Evolutionary conservation across 768 basidiomycete species (phyloP).

Genomic region (Lactarius hengduanensis): DNA sequence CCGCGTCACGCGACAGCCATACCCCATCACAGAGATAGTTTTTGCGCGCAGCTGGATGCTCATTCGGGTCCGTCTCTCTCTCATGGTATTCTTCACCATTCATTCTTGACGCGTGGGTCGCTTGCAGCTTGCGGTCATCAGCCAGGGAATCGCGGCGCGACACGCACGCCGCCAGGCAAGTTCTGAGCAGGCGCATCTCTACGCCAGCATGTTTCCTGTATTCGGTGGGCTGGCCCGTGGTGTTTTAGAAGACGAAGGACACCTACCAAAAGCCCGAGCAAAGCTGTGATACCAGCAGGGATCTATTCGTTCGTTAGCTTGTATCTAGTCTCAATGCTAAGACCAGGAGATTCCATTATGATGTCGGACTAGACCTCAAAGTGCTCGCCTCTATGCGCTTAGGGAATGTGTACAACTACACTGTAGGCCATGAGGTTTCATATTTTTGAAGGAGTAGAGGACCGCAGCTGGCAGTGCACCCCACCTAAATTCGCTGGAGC

Average conservation of each 20-base stretch:
- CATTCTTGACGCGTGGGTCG: constrained; percentile 21
- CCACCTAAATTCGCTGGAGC: too few relatives aligned
- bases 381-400: not conserved
- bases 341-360: too few relatives aligned
- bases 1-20: constrained; percentile 57
- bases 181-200: constrained; percentile 67
- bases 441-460: not conserved
- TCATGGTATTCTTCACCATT: not conserved
- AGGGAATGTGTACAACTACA: not conserved
- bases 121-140: constrained; percentile 69
- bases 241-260: constrained; percentile 56
- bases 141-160: constrained; percentile 88
- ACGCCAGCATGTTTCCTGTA: constrained; percentile 49
- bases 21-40: constrained; percentile 75
- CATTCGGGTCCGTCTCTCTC: constrained; percentile 56
- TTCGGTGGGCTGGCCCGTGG: constrained; percentile 62
- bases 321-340: too few relatives aligned
- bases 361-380: too few relatives aligned
- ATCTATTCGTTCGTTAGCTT: not conserved
- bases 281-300: constrained; percentile 32
- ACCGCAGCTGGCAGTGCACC: not conserved
- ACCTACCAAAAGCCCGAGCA: constrained; percentile 30
- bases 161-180: constrained; percentile 85
- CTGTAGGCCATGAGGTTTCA: too few relatives aligned
- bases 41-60: constrained; percentile 87